Conservation (phyloP, 2,329 filamentous ascomycete species). For the Aspergillus sp. region DNA sequence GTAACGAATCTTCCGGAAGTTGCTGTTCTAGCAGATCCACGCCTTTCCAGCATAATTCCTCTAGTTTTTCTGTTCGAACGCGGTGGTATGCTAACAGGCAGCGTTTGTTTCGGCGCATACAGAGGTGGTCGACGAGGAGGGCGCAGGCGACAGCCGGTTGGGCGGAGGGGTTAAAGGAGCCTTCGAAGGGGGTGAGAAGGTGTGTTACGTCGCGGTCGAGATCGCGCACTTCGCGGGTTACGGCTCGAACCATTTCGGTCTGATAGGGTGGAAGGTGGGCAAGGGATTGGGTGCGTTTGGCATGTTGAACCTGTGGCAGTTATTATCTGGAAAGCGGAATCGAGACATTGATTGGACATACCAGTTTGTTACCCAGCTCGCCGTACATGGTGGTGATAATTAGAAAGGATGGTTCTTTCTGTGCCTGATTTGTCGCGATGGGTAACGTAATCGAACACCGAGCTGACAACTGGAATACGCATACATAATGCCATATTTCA, state of each 20-base stretch:
- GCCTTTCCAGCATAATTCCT: slow-evolving; percentile 89
- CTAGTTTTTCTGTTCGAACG: slow-evolving; percentile 81
- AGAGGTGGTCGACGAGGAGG: slow-evolving; percentile 85
- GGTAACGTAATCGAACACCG: background rate
- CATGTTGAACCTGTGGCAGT: slow-evolving; percentile 70
- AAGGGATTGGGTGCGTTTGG: slow-evolving; percentile 86
- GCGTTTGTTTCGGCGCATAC: slow-evolving; percentile 92
- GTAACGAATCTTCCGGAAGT: slow-evolving; percentile 46
- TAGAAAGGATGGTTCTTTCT: background rate
- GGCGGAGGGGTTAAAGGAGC: slow-evolving; percentile 74
- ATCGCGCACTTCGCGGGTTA: slow-evolving; percentile 87
- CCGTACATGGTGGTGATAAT: slow-evolving; percentile 58
- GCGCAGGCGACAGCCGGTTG: slow-evolving; percentile 82
- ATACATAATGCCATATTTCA: too few species aligned
- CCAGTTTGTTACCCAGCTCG: slow-evolving; percentile 78
- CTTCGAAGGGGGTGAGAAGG: slow-evolving; percentile 74
- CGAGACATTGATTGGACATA: slow-evolving; percentile 33
- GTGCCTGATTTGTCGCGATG: background rate
- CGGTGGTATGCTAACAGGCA: slow-evolving; percentile 92
- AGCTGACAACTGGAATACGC: too few species aligned
- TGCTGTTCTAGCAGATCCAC: slow-evolving; percentile 68
- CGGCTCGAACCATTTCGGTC: slow-evolving; percentile 78
- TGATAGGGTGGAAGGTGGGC: slow-evolving; percentile 84
- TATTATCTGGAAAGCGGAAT: background rate
- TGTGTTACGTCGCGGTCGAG: slow-evolving; percentile 77